Conservation (phyloP, 495 filamentous ascomycete genomes). For the Schizothecium vesticola region DNA sequence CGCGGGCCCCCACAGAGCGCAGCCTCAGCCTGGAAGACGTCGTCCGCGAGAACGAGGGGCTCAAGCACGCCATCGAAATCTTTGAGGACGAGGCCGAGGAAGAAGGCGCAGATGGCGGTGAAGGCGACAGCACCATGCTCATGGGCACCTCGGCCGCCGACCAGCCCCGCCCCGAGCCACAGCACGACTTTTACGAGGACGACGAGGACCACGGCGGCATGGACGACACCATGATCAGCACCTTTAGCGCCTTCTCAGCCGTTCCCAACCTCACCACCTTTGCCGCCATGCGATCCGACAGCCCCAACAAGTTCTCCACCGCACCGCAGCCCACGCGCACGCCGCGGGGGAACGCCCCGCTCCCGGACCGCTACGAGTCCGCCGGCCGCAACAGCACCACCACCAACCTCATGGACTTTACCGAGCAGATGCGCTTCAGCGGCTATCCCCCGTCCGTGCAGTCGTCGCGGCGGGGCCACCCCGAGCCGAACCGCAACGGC, state of each 20-base stretch:
- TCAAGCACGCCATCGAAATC: constrained; percentile 46
- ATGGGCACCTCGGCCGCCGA: constrained; percentile 9
- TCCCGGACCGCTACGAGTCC: constrained; percentile 31
- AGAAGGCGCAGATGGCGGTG: constrained; percentile 6
- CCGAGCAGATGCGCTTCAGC: constrained; percentile 61
- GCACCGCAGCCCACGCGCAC: constrained; percentile 51
- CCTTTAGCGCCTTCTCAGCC: constrained; percentile 76
- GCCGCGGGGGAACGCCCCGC: constrained; percentile 40
- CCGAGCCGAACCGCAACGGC: constrained; percentile 23
- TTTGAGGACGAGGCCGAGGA: constrained; percentile 45
- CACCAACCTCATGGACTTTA: constrained; percentile 84
- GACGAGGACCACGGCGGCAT: constrained; percentile 34
- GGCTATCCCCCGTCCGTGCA: constrained; percentile 29
- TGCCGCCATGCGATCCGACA: constrained; percentile 46
- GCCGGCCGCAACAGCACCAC: constrained; percentile 46
- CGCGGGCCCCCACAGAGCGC: constrained; percentile 28
- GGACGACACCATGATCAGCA: constrained; percentile 66
- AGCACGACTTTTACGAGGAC: constrained; percentile 9
- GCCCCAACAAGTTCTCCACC: constrained; percentile 39
- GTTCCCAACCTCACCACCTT: background rate
- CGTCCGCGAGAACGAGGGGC: constrained; percentile 35
- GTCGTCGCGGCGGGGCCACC: constrained; percentile 14
- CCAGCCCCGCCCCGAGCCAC: constrained; percentile 2
- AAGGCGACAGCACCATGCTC: constrained; percentile 21
- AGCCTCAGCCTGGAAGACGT: constrained; percentile 39